Conservation (phyloP, 2,329 filamentous ascomycete species). For the Samsoniella hepiali region DNA sequence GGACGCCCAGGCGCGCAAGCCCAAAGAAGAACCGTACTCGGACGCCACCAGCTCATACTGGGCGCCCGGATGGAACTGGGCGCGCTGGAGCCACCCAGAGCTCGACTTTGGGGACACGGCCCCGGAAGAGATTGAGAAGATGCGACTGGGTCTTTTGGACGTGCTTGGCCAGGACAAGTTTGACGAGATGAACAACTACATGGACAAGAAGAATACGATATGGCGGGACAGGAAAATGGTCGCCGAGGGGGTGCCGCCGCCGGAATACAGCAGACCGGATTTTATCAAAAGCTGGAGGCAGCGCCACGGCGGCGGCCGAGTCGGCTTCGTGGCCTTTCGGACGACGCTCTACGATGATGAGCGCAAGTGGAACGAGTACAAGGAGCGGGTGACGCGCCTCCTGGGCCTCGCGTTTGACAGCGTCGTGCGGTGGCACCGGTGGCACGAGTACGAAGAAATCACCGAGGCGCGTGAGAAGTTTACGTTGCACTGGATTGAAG, state of each 20-base stretch:
- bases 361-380: conserved; percentile 17
- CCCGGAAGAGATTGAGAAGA: conserved; percentile 22
- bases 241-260: conserved; percentile 5
- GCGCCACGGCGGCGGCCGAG: conserved; percentile 7
- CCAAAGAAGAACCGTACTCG: conserved; percentile 17
- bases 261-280: conserved; percentile 14
- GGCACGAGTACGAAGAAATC: conserved; percentile 18
- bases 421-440: conserved; percentile 14
- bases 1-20: not conserved
- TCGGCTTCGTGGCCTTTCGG: conserved; percentile 22
- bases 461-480: conserved; percentile 19
- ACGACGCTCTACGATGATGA: conserved; percentile 18
- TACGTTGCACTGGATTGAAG: conserved; percentile 22
- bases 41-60: conserved; percentile 25
- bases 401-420: conserved; percentile 18
- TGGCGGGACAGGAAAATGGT: conserved; percentile 11
- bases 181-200: conserved; percentile 8
- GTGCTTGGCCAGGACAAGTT: conserved; percentile 22
- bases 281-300: conserved; percentile 20
- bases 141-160: conserved; percentile 20
- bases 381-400: conserved; percentile 11
- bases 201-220: conserved; percentile 3
- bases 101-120: conserved; percentile 14
- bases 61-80: conserved; percentile 23
- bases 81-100: conserved; percentile 20